Base-by-base conservation (phyloP, 768 basidiomycete species). In the Podaxis carcinomalis region DNA sequence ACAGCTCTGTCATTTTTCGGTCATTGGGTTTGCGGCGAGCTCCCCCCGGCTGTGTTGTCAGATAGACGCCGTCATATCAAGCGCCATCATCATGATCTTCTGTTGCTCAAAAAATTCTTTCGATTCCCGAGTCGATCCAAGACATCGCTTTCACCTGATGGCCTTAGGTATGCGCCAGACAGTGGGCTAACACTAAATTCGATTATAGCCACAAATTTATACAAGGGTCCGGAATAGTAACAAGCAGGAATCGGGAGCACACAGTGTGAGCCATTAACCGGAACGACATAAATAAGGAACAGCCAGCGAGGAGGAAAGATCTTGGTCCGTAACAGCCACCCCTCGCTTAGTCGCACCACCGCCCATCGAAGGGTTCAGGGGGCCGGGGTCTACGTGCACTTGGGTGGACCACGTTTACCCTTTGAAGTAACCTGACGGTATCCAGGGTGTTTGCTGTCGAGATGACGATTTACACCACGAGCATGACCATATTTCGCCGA, bases 371-470 rank as follows among this genome's bases (percentile, higher is more conserved):
- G 25, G 11, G 5, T 49, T 23, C 1, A 25, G 25, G 25, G 11
- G 4, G 13, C 23, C 14, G 11, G 23, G 27, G 42, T 36, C 57
- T 58, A 51, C 19, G n/a, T 14, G 10, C 27, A 44, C 36, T 61
- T 61, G 14, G 46, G 14, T n/a, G 52, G 52, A 2, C 52, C 53
- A 23, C 52, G 59, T 21, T 49, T 54, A 14, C 52, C 59, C 49
- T 47, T 61, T 2, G 50, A 39, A 7, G 14, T 19, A 9, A 16
- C 39, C 25, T 54, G 59, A 14, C 59, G 59, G 28, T 28, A 42
- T 16, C 59, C 59, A 2, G 59, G 59, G n/a, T 61, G 59, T 39
- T 61, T 61, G 36, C 25, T 49, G 27, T 61, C 59, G 25, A 61
- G 52, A 21, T 61, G 59, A 35, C 59, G 59, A 42, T 61, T 61